These are phyloP conservation scores for Thelonectria rubi DNA, from an alignment of 2,329 filamentous ascomycete species.

Conservation along the genomic window DNA sequence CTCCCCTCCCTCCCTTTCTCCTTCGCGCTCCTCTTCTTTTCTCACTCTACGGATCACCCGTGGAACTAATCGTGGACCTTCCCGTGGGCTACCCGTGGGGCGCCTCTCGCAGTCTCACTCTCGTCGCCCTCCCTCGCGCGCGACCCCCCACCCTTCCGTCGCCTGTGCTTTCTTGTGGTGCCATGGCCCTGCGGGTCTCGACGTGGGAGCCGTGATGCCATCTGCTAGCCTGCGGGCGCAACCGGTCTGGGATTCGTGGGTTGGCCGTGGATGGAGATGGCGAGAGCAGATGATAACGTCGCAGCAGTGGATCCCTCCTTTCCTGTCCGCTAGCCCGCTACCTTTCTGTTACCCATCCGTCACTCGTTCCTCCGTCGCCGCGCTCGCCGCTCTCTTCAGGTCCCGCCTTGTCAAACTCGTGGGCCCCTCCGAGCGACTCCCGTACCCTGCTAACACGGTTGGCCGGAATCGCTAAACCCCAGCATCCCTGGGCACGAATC, in stretches of 20 bases:
- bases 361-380: not conserved
- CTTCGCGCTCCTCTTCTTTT: constrained; percentile 24
- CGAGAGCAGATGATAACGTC: constrained; percentile 41
- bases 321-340: constrained; percentile 30
- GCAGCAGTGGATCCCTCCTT: constrained; percentile 33
- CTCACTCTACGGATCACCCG: constrained; percentile 18
- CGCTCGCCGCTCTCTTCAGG: not conserved
- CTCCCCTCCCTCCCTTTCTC: too few species aligned
- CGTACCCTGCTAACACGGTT: constrained; percentile 37
- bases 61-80: constrained; percentile 22
- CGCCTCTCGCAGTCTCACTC: not conserved
- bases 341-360: constrained; percentile 10
- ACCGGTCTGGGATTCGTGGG: constrained; percentile 42
- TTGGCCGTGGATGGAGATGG: constrained; percentile 35
- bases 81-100: constrained; percentile 31
- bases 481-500: constrained; percentile 42
- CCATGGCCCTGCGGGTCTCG: constrained; percentile 41
- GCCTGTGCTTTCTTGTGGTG: constrained; percentile 36
- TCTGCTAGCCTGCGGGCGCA: constrained; percentile 43
- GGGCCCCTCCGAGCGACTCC: constrained; percentile 16
- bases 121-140: constrained; percentile 24
- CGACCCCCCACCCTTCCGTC: constrained; percentile 35
- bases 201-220: constrained; percentile 45
- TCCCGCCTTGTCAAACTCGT: constrained; percentile 16
- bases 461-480: constrained; percentile 37